These are phyloP conservation scores for Hyaloscypha bicolor DNA, from an alignment of 495 filamentous ascomycete genomes.

Conservation along the genomic window DNA sequence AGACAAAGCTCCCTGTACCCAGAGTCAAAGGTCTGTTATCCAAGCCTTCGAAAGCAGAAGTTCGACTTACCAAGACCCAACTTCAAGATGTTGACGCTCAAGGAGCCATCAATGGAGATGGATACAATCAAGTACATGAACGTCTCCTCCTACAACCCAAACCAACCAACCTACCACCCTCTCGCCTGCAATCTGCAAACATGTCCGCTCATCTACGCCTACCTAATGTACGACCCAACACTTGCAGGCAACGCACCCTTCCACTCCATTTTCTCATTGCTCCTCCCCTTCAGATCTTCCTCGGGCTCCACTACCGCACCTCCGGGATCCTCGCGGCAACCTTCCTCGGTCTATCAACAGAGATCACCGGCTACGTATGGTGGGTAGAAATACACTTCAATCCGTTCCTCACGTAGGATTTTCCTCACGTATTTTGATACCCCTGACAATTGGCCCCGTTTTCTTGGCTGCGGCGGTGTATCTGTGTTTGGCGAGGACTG, in stretches of 20 bases:
- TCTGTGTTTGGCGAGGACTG: no score
- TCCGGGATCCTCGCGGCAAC: conserved; percentile 19
- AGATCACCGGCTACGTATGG: conserved; percentile 43
- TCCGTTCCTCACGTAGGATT: conserved; percentile 38
- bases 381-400: conserved; percentile 42
- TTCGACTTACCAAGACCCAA: not conserved
- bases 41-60: no score
- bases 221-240: conserved; percentile 38
- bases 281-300: not conserved
- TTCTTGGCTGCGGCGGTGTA: no score
- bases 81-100: not conserved
- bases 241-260: conserved; percentile 42
- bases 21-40: no score
- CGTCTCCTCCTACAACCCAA: not conserved
- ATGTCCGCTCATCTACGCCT: conserved; percentile 36
- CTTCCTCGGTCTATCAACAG: conserved; percentile 37
- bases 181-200: conserved; percentile 8
- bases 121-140: not conserved
- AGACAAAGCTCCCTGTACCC: no score
- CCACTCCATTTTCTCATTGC: conserved; percentile 27
- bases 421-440: conserved; percentile 35
- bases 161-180: not conserved
- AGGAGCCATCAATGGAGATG: not conserved
- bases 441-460: no score
- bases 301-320: no score